Base-by-base conservation (phyloP, 2,329 filamentous ascomycete species). In the Alternaria sp. region DNA sequence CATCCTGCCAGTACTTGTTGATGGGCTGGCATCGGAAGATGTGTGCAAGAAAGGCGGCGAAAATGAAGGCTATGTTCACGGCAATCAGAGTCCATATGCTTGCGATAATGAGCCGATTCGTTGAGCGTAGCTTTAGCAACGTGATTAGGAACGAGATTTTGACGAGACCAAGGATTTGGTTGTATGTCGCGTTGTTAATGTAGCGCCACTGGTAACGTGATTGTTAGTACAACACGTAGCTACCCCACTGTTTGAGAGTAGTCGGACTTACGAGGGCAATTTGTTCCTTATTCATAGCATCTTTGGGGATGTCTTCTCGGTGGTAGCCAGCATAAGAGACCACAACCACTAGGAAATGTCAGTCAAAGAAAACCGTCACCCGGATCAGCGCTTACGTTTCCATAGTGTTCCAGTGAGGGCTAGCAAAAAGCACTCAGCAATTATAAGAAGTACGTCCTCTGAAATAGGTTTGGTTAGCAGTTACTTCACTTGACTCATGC, bases 61-160 rank as follows among this genome's bases (percentile, higher is more conserved):
- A 19, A 9, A 57, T 17, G 49, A 64, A 66, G 2, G 26, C 11
- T 4, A 52, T 30, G 12, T 62, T 66, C n/a, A 64, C 25, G 4
- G 23, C 36, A 19, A 66, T 54, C 23, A 64, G 23, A 1, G 43
- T 43, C 61, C 61, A 66, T 5, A 66, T 32, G n/a, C 56, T 54
- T 21, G 30, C 46, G 26, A 56, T 43, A n/a, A 64, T 64, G 6
- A 54, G 44, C 3, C 54, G 54, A 12, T 61, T 56, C 10, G 15
- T 54, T 19, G 40, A 62, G 11, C 54, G 49, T 9, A 66, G 44
- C n/a, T 61, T 60, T n/a, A 59, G 26, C 8, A 66, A 54, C 15
- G 64, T 61, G 15, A 61, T 55, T 21, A 66, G 15, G 28, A 66
- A 66, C 15, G 64, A 66, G 13, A 66, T 64, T 26, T 66, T 66